Percentiles rank a stretch among this genome's conserved stretches.
Conservation (phyloP, 176 grass and related monocot genomes). For the Zoysia japonica region DNA sequence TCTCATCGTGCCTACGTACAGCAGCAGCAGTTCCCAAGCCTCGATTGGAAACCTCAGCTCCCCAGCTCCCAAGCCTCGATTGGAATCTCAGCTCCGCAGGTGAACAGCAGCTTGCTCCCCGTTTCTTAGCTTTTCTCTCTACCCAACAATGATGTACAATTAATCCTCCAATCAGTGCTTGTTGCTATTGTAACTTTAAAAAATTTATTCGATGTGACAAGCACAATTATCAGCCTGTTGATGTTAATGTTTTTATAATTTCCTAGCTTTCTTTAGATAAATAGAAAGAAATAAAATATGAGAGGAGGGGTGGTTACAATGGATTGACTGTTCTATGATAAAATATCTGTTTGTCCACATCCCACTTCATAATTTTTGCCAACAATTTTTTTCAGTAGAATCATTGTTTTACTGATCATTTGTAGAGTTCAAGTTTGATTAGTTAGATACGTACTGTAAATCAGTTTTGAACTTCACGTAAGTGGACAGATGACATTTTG, state of each 20-base stretch:
- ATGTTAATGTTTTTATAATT: neutral
- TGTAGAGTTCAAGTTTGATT: neutral
- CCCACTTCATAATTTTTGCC: neutral
- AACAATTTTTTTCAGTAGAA: neutral
- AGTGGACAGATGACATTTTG: neutral
- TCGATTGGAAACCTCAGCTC: too few relatives aligned
- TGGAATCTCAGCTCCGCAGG: too few relatives aligned
- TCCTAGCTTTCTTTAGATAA: too few relatives aligned
- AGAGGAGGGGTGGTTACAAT: neutral
- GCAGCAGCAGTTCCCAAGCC: too few relatives aligned
- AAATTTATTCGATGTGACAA: neutral
- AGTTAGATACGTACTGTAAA: neutral
- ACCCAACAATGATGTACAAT: neutral
- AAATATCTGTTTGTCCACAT: neutral
- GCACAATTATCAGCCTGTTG: neutral
- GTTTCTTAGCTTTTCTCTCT: too few relatives aligned
- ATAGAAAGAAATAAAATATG: neutral
- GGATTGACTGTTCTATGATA: neutral
- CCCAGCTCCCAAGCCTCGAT: too few relatives aligned
- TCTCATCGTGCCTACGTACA: too few relatives aligned
- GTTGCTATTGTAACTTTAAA: neutral
- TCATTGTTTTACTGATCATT: neutral
- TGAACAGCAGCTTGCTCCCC: too few relatives aligned
- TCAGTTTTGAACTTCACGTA: neutral
- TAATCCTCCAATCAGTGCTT: neutral